Conservation (phyloP, 106 monocot genomes). For the Agapanthus africanus region DNA sequence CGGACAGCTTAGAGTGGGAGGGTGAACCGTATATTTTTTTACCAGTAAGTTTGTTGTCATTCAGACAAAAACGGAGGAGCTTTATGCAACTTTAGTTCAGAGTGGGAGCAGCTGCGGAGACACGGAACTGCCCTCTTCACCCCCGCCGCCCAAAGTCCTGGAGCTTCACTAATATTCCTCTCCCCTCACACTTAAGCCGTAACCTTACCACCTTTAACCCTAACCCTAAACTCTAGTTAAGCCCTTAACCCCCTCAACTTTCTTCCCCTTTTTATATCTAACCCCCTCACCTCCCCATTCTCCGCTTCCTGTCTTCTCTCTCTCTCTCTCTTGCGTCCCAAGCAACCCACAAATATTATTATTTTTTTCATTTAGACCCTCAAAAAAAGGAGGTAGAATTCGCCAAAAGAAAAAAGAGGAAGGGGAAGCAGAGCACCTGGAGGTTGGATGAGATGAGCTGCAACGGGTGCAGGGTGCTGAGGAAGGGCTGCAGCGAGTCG, state of each 20-base stretch:
- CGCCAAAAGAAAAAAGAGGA: too few relatives aligned
- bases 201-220: neutral
- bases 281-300: slow-evolving; percentile 1
- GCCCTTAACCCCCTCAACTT: too few relatives aligned
- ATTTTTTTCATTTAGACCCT: neutral
- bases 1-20: too few relatives aligned
- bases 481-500: slow-evolving; percentile 72
- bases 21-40: too few relatives aligned
- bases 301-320: slow-evolving; percentile 8
- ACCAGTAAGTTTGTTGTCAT: too few relatives aligned
- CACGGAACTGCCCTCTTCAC: slow-evolving; percentile 59
- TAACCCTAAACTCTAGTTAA: slow-evolving; percentile 13
- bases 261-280: slow-evolving; percentile 27
- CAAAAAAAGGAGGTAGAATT: neutral
- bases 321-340: neutral
- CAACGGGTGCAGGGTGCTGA: slow-evolving; percentile 66
- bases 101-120: slow-evolving; percentile 64
- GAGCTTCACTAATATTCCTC: neutral
- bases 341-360: neutral
- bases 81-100: too few relatives aligned
- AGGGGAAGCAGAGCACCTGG: too few relatives aligned
- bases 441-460: slow-evolving; percentile 49
- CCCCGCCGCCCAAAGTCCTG: neutral
- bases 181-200: too few relatives aligned
- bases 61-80: too few relatives aligned